A percentile compares a stretch with the other conserved stretches of the same genome.
phyloP scores from a whole-genome alignment of 2,329 filamentous ascomycete genomes.

The Emmonsia crescens region DNA sequence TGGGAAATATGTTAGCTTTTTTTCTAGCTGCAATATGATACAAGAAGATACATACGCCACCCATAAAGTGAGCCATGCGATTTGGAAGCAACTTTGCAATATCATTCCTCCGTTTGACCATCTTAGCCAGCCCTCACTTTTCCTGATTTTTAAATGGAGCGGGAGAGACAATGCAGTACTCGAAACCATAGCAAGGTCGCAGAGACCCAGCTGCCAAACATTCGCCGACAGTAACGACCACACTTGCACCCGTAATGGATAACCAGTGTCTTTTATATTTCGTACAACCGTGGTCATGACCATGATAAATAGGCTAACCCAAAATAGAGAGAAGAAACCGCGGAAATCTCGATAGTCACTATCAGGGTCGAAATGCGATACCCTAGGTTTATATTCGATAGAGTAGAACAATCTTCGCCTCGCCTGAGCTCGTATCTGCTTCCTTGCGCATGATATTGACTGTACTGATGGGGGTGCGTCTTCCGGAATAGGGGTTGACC shows the following conservation, averaged over 20 bases:
- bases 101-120: conserved; percentile 72
- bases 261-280: conserved; percentile 89
- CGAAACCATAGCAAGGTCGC: conserved; percentile 74
- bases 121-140: conserved; percentile 45
- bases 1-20: conserved; percentile 19
- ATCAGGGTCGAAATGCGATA: conserved; percentile 89
- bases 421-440: conserved; percentile 69
- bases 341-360: conserved; percentile 91
- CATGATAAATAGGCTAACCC: conserved; percentile 96
- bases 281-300: conserved; percentile 86
- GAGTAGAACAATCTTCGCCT: conserved; percentile 81
- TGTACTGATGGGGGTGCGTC: conserved; percentile 91
- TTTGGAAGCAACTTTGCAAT: conserved; percentile 73
- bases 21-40: background rate
- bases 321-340: conserved; percentile 96
- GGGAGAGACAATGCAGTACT: conserved; percentile 62
- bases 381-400: conserved; percentile 77
- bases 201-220: conserved; percentile 73
- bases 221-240: conserved; percentile 84
- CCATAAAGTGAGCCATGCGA: conserved; percentile 71
- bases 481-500: conserved; percentile 69
- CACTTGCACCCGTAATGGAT: conserved; percentile 72
- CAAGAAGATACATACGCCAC: conserved; percentile 42
- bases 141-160: conserved; percentile 58
- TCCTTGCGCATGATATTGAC: conserved; percentile 73